Evolutionary conservation across 139 green algal genomes (phyloP), one percentile per base, ranked within the genome.

Genomic region (Volvox africanus): DNA sequence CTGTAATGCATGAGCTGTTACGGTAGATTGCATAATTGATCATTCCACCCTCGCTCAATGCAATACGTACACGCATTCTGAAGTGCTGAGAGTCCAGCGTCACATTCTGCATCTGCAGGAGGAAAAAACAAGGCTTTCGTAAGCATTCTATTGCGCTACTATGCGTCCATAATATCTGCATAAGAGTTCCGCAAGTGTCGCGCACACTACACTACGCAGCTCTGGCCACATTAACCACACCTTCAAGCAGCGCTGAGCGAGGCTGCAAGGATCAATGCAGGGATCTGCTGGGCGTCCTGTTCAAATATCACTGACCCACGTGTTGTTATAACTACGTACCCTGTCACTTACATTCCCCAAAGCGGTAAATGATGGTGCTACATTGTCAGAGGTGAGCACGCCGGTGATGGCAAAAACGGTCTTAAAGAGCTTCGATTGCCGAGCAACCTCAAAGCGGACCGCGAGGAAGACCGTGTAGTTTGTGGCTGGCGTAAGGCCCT

Each of bases 401-500:
- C 93, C 82, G 12, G 50, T 89, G 13, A 95, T 65, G 6, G 91
- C 93, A 12, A 88, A 61, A 24, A 94, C 69, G 12, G 87, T 92
- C n/a, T 19, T 35, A 2, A 92, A 36, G 36, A 94, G 82, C 30
- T 68, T 61, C 12, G 89, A 78, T 5, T 78, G 69, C 37, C 33
- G 71, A 18, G 22, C 28, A 16, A 79, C 71, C 71, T 79, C 71
- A 24, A 77, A 86, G 28, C 90, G 69, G 13, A 94, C 93, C 61
- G 92, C 84, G 65, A 92, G 37, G 26, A 93, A 87, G 55, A 93
- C 37, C 28, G 88, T 90, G 90, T 94, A 93, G 92, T 93, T 94
- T 37, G 90, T 93, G 79, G 89, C 93, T 0, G 92, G 90, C 1
- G 35, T 17, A 24, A 94, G 83, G 71, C 83, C 79, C 5, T 55